Percentiles rank a stretch among this genome's conserved stretches.
Conservation (phyloP, 352 stramenopile species). For the Elongisporangium anandrum region DNA sequence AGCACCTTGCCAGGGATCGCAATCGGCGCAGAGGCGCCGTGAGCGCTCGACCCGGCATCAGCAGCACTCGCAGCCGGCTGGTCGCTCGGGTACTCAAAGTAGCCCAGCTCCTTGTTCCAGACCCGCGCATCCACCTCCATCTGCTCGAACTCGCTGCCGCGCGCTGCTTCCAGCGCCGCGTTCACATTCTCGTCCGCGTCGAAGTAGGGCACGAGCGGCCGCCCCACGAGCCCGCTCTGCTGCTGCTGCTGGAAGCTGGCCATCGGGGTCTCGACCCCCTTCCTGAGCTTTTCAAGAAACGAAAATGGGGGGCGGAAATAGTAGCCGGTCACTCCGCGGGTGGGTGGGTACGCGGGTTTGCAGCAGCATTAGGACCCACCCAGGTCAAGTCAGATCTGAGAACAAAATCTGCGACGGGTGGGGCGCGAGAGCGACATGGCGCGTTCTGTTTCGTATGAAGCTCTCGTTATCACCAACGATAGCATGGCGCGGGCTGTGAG, state of each 20-base stretch:
- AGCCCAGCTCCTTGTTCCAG: conserved; percentile 78
- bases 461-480: too few relatives aligned
- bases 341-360: too few relatives aligned
- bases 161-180: conserved; percentile 34
- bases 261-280: too few relatives aligned
- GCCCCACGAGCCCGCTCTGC: conserved; percentile 32
- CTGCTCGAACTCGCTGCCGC: conserved; percentile 34
- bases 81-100: conserved; percentile 78
- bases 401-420: too few relatives aligned
- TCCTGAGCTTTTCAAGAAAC: too few relatives aligned
- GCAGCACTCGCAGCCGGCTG: conserved; percentile 11
- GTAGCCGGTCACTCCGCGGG: too few relatives aligned
- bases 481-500: too few relatives aligned
- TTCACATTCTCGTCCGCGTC: conserved; percentile 76
- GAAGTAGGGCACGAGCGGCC: conserved; percentile 75
- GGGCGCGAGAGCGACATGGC: too few relatives aligned
- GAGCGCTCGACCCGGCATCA: background rate
- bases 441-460: too few relatives aligned
- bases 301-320: too few relatives aligned
- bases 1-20: conserved; percentile 37
- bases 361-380: too few relatives aligned
- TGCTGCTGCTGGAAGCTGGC: background rate
- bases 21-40: conserved; percentile 14
- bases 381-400: too few relatives aligned
- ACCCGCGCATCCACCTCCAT: conserved; percentile 81